A percentile compares a stretch with the other conserved stretches of the same genome.
These are phyloP conservation scores for Microdochium paspali DNA, from an alignment of 2,329 filamentous ascomycete species.

Conservation along the genomic window DNA sequence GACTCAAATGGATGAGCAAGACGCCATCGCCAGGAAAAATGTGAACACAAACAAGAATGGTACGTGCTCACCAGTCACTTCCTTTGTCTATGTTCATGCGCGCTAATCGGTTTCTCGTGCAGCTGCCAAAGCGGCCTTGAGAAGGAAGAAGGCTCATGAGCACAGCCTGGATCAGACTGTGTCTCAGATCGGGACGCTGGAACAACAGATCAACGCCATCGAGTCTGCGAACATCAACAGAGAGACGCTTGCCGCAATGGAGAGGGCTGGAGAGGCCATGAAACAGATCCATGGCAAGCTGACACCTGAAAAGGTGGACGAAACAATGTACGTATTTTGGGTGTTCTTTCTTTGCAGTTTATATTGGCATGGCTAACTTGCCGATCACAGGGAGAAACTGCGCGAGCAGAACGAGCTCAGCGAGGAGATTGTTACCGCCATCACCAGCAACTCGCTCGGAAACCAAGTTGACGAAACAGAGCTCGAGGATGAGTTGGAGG, in stretches of 20 bases:
- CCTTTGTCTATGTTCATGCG: neutral
- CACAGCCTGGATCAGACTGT: slow-evolving; percentile 85
- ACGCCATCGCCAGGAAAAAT: slow-evolving; percentile 79
- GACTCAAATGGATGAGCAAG: slow-evolving; percentile 88
- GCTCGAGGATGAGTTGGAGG: slow-evolving; percentile 75
- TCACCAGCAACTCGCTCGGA: slow-evolving; percentile 60
- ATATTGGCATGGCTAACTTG: slow-evolving; percentile 4
- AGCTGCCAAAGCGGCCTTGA: slow-evolving; percentile 85
- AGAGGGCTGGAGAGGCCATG: slow-evolving; percentile 85
- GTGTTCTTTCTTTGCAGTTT: slow-evolving; percentile 1
- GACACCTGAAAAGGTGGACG: slow-evolving; percentile 88
- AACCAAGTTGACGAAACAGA: slow-evolving; percentile 77
- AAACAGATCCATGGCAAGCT: slow-evolving; percentile 84
- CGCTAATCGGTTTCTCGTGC: slow-evolving; percentile 1
- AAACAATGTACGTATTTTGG: slow-evolving; percentile 67
- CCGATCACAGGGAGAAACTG: slow-evolving; percentile 63
- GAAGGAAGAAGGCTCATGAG: slow-evolving; percentile 91
- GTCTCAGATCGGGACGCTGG: slow-evolving; percentile 82
- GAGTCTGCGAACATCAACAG: slow-evolving; percentile 98
- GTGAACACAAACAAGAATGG: slow-evolving; percentile 84
- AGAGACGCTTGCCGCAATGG: slow-evolving; percentile 90
- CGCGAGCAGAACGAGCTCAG: slow-evolving; percentile 88
- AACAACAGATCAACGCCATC: slow-evolving; percentile 93
- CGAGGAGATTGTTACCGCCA: slow-evolving; percentile 83
- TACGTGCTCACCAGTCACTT: slow-evolving; percentile 34